Evolutionary conservation across 441 rosid species (phyloP), one percentile per base, ranked within the genome.

Genomic region (Euphorbia celastroides): DNA sequence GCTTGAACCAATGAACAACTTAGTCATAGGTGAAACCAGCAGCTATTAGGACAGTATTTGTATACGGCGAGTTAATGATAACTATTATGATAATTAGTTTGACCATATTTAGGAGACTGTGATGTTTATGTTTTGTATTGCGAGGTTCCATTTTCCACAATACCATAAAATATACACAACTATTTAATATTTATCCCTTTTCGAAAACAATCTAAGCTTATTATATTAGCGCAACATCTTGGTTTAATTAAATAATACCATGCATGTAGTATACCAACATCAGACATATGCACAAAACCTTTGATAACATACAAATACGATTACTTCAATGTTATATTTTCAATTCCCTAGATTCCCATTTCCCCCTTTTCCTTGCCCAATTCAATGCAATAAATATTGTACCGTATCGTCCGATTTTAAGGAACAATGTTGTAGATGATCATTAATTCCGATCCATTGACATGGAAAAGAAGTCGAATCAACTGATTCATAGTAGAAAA

Each of bases 81-180:
- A n/a, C n/a, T n/a, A n/a, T n/a, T n/a, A n/a, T 57, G 57, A 62
- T 62, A 73, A 74, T 78, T 82, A 55, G 60, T 79, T 83, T 87
- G 88, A 84, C 92, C 81, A 78, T 67, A 59, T 68, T 74, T 82
- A 60, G 90, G 65, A 83, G 91, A 90, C 92, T 72, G 90, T 79
- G 89, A 82, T 62, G 65, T 17, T 26, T 11, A 10, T 42, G 67
- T 9, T 5, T 30, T 64, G 74, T 76, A 80, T 69, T 58, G 74
- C 23, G 69, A 77, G 31, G 75, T 70, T 78, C 77, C 61, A 61
- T 78, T 76, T 70, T 81, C 80, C 79, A 72, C 78, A 72, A 76
- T n/a, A 31, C 27, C n/a, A n/a, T n/a, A n/a, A n/a, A n/a, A n/a
- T n/a, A n/a, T n/a, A n/a, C n/a, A n/a, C n/a, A n/a, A n/a, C n/a